Conservation (phyloP, 2,329 filamentous ascomycete genomes). For the Trichoderma aggressivum region DNA sequence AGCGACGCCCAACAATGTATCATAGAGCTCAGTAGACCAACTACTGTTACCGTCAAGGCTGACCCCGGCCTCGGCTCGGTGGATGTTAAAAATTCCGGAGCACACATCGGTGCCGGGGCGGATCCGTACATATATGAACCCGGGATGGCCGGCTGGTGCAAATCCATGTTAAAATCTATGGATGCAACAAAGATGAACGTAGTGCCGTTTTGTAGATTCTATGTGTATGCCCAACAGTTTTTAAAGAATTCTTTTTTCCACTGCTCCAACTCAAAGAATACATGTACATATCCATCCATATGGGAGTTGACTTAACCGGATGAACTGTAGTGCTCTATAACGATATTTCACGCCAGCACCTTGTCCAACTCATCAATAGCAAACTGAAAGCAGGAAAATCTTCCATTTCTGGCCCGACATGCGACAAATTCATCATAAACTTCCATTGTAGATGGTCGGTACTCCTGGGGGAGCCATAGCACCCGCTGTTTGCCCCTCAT, state of each 20-base stretch:
- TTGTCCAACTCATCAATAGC: not conserved
- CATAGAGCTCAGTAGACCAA: not conserved
- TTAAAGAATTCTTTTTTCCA: not conserved
- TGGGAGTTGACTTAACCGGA: not conserved
- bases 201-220: not conserved
- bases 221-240: rapidly evolving
- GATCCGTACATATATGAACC: not conserved
- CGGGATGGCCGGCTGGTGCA: not conserved
- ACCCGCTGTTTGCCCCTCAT: not conserved
- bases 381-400: not conserved
- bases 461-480: not conserved
- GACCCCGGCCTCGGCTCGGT: not conserved
- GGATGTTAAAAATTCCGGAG: not conserved
- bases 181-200: not conserved
- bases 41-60: not conserved
- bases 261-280: not conserved
- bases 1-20: not conserved
- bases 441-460: not conserved
- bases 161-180: rapidly evolving
- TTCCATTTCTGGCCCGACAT: not conserved
- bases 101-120: not conserved
- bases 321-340: too few relatives aligned
- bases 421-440: not conserved
- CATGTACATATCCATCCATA: not conserved
- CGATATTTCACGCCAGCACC: not conserved